Base-by-base conservation (phyloP, 768 basidiomycete species). In the Clitopilus passeckerianus region DNA sequence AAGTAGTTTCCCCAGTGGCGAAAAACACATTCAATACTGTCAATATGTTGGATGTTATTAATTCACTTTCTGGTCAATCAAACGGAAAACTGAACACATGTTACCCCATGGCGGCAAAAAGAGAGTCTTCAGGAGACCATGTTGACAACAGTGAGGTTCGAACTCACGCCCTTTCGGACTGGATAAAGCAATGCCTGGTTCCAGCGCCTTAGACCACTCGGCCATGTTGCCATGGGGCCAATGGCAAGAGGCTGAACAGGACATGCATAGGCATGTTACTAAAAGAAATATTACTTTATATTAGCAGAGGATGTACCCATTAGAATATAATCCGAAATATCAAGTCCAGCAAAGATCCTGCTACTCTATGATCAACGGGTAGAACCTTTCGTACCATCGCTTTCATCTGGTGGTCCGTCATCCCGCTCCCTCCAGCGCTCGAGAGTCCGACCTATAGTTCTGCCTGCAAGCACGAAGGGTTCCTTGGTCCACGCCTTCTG, bases 401-500 rank as follows among this genome's bases (percentile, higher is more conserved):
- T 78, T 58, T 77, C 78, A 60, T 77, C 77, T 23, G 46, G 37
- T 6, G 75, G 60, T 1, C 70, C 63, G 41, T 64, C 66, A 53
- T 74, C 73, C n/a, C 70, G 67, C 60, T 78, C 76, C 64, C 77
- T 81, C 78, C 80, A 79, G 34, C 73, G 72, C 57, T 81, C 76
- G 53, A 77, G 79, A 34, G 73, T 72, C 57, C 69, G 67, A 60
- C 65, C 69, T 44, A 77, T 72, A 12, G 79, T 75, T 53, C 75
- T 72, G 55, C 72, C 73, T 1, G 77, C 80, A 18, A 83, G 72
- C 41, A 77, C 66, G 57, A 77, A 83, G 0, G 90, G 90, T 57
- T 90, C 86, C 12, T 77, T 75, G 0, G 84, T 81, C 71, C 74
- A 77, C 16, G 86, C 82, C 67, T 87, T 90, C 66, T 87, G 83